Evolutionary conservation across 225 moss, liverwort and hornwort species (phyloP).

Genomic region (Marchantia paleacea): DNA sequence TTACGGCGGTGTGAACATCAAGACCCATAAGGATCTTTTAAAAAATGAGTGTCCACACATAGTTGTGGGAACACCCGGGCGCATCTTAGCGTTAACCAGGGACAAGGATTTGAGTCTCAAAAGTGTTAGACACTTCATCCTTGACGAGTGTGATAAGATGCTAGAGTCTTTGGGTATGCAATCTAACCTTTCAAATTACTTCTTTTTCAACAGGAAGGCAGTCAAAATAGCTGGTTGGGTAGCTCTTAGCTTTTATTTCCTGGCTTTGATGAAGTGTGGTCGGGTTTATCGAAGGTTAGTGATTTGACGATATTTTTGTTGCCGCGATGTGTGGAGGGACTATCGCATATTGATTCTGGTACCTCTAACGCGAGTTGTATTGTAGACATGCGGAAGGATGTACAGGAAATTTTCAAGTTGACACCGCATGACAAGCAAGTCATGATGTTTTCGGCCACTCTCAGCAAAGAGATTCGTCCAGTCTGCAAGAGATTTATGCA

Average conservation of each 20-base stretch:
- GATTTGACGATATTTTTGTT: neutral
- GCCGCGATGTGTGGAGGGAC: too few relatives aligned
- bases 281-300: too few relatives aligned
- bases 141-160: conserved; percentile 99
- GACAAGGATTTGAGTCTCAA: conserved; percentile 94
- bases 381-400: conserved; percentile 99
- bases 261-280: too few relatives aligned
- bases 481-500: conserved; percentile 99
- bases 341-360: neutral
- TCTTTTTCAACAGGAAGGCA: too few relatives aligned
- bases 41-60: conserved; percentile 99
- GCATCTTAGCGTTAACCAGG: conserved; percentile 82
- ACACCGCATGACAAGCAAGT: conserved; percentile 99
- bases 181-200: neutral
- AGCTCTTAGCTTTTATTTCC: too few relatives aligned
- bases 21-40: conserved; percentile 87
- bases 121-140: conserved; percentile 97
- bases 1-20: conserved; percentile 96
- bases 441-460: conserved; percentile 98
- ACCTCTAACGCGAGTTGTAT: conserved; percentile 50
- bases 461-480: conserved; percentile 98
- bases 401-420: conserved; percentile 96
- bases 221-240: too few relatives aligned
- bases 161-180: conserved; percentile 91
- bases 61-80: conserved; percentile 90